phyloP scores from a whole-genome alignment of 768 basidiomycete genomes.

The Lactarius quietus region DNA sequence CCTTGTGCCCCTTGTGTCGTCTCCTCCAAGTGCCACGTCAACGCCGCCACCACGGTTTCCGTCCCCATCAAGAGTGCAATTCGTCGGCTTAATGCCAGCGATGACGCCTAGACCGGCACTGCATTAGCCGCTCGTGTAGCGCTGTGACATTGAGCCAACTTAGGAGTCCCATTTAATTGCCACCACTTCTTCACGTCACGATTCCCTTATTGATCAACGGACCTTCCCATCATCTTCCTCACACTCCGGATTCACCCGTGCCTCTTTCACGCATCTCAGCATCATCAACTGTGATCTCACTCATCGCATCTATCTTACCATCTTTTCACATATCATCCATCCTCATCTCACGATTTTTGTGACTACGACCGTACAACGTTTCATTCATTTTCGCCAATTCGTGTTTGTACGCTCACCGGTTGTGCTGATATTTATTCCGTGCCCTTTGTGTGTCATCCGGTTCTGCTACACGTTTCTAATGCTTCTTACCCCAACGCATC shows the following conservation, averaged over 20 bases:
- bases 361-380: constrained; percentile 20
- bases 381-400: constrained; percentile 7
- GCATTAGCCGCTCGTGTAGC: constrained; percentile 2
- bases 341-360: constrained; percentile 20
- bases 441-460: constrained; percentile 9
- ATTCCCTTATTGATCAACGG: constrained; percentile 23
- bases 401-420: constrained; percentile 13
- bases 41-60: constrained; percentile 27
- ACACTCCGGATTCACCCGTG: constrained; percentile 24
- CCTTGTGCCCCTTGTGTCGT: constrained; percentile 10
- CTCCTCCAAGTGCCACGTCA: constrained; percentile 7
- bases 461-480: constrained; percentile 11
- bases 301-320: constrained; percentile 25
- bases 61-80: constrained; percentile 21
- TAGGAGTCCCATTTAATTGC: constrained; percentile 19
- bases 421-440: constrained; percentile 17
- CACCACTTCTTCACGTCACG: constrained; percentile 21
- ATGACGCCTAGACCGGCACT: constrained; percentile 22
- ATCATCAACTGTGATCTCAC: constrained; percentile 23
- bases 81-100: constrained; percentile 26
- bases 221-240: constrained; percentile 21
- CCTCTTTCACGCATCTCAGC: constrained; percentile 17
- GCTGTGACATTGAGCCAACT: constrained; percentile 8
- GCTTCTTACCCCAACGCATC: constrained; percentile 16
- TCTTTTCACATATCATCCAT: constrained; percentile 24